These are phyloP conservation scores for Botrytis pseudocinerea DNA, from an alignment of 2,329 filamentous ascomycete genomes.

Conservation along the genomic window DNA sequence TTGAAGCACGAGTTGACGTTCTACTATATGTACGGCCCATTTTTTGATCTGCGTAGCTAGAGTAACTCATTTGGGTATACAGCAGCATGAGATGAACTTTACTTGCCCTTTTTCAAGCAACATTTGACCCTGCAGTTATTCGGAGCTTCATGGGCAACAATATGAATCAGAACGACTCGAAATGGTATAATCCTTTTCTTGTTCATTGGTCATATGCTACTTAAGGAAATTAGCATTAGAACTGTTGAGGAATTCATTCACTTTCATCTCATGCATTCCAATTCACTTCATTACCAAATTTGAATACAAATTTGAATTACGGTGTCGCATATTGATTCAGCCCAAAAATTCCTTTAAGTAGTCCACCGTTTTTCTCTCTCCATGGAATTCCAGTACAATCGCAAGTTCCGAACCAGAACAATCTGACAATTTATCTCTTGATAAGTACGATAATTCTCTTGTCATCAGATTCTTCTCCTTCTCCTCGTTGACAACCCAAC, in stretches of 20 bases:
- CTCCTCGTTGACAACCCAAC: not conserved
- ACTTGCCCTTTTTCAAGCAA: not conserved
- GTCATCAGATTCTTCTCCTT: not conserved
- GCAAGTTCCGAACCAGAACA: not conserved
- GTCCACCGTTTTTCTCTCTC: not conserved
- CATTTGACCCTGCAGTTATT: not conserved
- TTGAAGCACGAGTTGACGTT: not conserved
- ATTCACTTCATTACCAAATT: constrained; percentile 9
- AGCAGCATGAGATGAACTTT: not conserved
- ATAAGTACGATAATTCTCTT: not conserved
- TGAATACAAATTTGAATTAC: not conserved
- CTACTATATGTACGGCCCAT: no score
- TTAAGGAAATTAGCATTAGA: not conserved
- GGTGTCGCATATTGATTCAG: not conserved
- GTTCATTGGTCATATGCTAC: not conserved
- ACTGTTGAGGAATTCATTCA: constrained; percentile 2
- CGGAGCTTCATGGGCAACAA: not conserved
- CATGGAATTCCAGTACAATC: not conserved
- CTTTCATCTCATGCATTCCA: constrained; percentile 1
- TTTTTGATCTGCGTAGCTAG: not conserved
- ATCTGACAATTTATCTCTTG: not conserved
- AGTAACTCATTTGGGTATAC: not conserved
- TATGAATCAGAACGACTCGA: not conserved
- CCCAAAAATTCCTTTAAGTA: not conserved
- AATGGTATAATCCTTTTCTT: no score